These are phyloP conservation scores for Neltuma alba DNA, from an alignment of 306 rosid genomes.

Conservation along the genomic window DNA sequence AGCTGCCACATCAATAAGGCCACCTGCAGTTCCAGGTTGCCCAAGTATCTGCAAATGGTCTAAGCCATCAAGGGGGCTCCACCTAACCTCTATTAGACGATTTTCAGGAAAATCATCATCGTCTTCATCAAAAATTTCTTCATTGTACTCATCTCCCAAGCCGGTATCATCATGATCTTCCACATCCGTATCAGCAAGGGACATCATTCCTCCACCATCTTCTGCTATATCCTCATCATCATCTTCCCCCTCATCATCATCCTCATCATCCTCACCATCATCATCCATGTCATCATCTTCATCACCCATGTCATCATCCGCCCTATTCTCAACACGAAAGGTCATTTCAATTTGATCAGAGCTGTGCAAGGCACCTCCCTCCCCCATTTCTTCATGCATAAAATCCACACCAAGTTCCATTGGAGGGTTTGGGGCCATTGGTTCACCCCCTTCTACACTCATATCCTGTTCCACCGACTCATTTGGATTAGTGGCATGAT, in stretches of 20 bases:
- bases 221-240: slow-evolving; percentile 97
- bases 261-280: slow-evolving; percentile 97
- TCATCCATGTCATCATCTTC: slow-evolving; percentile 99
- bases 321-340: slow-evolving; percentile 87
- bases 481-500: slow-evolving; percentile 50
- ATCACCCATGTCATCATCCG: slow-evolving; percentile 94
- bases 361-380: slow-evolving; percentile 72
- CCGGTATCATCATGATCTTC: slow-evolving; percentile 95
- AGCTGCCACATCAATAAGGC: slow-evolving; percentile 87
- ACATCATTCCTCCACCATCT: slow-evolving; percentile 93
- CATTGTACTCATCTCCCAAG: slow-evolving; percentile 92
- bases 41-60: slow-evolving; percentile 96
- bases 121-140: slow-evolving; percentile 92
- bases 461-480: slow-evolving; percentile 70
- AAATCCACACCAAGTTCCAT: slow-evolving; percentile 89
- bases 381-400: slow-evolving; percentile 88
- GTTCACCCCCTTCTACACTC: slow-evolving; percentile 75
- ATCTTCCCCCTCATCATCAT: slow-evolving; percentile 91
- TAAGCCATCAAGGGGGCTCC: slow-evolving; percentile 98
- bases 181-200: slow-evolving; percentile 89
- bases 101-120: slow-evolving; percentile 96
- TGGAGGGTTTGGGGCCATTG: slow-evolving; percentile 60
- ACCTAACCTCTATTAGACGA: slow-evolving; percentile 91
- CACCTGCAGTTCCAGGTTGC: slow-evolving; percentile 79
- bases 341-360: slow-evolving; percentile 83